Evolutionary conservation across 2,329 filamentous ascomycete genomes (phyloP), one percentile per base, ranked within the genome.

Genomic region (Ceratocystis diversiconidia): DNA sequence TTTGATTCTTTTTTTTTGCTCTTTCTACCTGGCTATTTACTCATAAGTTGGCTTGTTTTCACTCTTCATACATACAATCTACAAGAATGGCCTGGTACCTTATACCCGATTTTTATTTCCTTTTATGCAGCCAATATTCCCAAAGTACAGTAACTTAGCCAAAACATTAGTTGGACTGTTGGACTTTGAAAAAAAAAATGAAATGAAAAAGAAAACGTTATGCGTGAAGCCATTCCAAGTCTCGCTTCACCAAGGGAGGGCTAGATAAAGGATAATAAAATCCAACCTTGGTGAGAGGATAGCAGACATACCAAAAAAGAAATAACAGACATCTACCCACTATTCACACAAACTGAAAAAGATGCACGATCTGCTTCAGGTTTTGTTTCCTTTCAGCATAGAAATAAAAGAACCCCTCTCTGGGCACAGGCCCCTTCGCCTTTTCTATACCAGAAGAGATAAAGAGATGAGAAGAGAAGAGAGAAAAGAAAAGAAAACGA

Each of bases 401-500:
- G 22, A 52, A 52, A 52, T 52, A 19, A 28, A 52, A 28, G 8
- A 19, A 17, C 10, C 10, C 19, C 48, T 52, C 48, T 25, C 4
- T 15, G 25, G 8, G 19, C 1, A 52, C 17, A 48, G 44, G 44
- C 17, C 5, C 3, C 44, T 48, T 52, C 22, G 48, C 48, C 19
- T 25, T 7, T 25, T 28, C 19, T 28, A 52, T 52, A 52, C 48
- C 10, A 25, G 22, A 25, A 52, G 48, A 52, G 48, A 52, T n/a
- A 50, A 25, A 52, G 25, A 52, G 2, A 41, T 10, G n/a, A 7
- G 52, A 36, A 30, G 32, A 59, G 25, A 30, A 17, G 17, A 30
- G 30, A 44, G 65, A 63, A 67, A 63, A 5, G 5, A 7, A 32
- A 25, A n/a, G n/a, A 59, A 28, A 65, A 66, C 61, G 6, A n/a